Base-by-base conservation (phyloP, 2,329 filamentous ascomycete genomes). In the Bipolaris cookei region DNA sequence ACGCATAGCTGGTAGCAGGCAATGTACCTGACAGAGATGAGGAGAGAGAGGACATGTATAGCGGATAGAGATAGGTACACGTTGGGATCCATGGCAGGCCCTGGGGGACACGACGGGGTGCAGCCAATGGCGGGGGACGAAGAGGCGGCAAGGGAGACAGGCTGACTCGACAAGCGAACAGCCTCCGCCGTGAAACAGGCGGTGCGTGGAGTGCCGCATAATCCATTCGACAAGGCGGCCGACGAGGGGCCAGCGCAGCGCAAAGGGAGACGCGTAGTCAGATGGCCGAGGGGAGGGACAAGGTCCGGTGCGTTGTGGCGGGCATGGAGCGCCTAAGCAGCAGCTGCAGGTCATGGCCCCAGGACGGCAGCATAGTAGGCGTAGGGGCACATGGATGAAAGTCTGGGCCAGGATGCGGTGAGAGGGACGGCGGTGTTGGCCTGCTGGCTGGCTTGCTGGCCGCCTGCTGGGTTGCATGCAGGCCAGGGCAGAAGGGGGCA, bases 121-220 rank as follows among this genome's bases (percentile, higher is more conserved):
- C 68, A 70, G 54, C 66, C 59, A 65, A 69, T 60, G 61, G 23
- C 51, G 64, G 64, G 63, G 65, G 66, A 63, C 58, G 59, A 45
- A 23, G 49, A 41, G 37, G 59, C 52, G 46, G 52, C 50, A 61
- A 47, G 44, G 43, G 50, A 56, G 57, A 59, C 59, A 56, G 42
- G 43, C 51, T 56, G 60, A 62, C 57, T 62, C 62, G 54, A 58
- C 45, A 51, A 61, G 56, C 58, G 54, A 61, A 48, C 59, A 51
- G 45, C 32, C 38, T 54, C 45, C 50, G 59, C 30, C 34, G 37
- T 64, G 63, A 65, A 66, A 67, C 63, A 55, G 51, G 56, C 54
- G 32, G 50, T 65, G 58, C 56, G 56, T 58, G 54, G 62, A 52
- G 52, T 60, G 23, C 28, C 51, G 57, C 56, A 54, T 51, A 42